A percentile compares a stretch with the other conserved stretches of the same genome.
Evolutionary conservation across 345 rosid genomes (phyloP).

Genomic region (Syzygium jambos): DNA sequence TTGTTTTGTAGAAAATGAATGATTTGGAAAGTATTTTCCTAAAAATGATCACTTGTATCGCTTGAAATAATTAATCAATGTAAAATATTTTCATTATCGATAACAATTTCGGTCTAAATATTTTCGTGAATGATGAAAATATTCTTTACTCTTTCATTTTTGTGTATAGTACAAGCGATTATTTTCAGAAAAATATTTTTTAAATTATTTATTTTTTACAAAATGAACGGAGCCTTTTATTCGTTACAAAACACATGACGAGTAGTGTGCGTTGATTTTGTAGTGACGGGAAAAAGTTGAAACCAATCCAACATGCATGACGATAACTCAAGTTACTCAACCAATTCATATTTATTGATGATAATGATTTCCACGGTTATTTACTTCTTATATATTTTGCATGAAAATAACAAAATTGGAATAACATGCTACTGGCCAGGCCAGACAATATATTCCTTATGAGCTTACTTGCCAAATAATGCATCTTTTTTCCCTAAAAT

Average conservation of each 20-base stretch:
- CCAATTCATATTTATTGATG: neutral
- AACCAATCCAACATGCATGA: neutral
- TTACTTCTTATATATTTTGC: neutral
- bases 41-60: no score
- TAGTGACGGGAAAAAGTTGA: neutral
- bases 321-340: neutral
- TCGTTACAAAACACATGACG: neutral
- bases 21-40: no score
- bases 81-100: no score
- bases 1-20: no score
- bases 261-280: no score
- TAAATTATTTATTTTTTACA: no score
- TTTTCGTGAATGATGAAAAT: no score
- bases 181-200: no score
- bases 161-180: no score
- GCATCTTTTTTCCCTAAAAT: neutral
- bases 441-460: neutral
- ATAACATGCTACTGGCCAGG: neutral
- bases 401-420: neutral
- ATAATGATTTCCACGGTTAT: neutral
- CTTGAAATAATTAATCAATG: no score
- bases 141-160: no score
- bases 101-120: no score
- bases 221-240: neutral
- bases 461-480: neutral